These are phyloP conservation scores for Leavenworthia alabamica DNA, from an alignment of 345 rosid species.

Conservation along the genomic window DNA sequence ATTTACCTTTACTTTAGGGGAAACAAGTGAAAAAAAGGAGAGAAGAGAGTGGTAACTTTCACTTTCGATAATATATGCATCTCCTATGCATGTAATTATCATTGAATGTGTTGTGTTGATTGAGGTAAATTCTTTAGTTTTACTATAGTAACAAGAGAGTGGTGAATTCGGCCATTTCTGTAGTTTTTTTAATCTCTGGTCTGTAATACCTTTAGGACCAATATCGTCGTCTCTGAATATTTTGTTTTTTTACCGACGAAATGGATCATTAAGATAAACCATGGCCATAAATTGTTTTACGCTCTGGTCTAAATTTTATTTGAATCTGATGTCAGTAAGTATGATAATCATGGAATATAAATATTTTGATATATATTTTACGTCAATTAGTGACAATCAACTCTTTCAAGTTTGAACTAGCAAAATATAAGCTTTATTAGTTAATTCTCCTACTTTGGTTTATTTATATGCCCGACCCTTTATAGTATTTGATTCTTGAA, in stretches of 20 bases:
- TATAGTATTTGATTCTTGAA: background rate
- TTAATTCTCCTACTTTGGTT: background rate
- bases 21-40: conserved; percentile 38
- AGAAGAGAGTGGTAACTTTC: conserved; percentile 11
- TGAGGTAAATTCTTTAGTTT: conserved; percentile 17
- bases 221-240: background rate
- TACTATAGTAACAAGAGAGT: conserved; percentile 13
- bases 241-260: background rate
- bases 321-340: background rate
- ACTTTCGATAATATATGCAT: background rate
- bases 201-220: background rate
- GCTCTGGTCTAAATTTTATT: background rate
- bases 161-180: conserved; percentile 19
- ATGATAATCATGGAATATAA: too few relatives aligned
- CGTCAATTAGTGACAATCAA: too few relatives aligned
- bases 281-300: background rate
- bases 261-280: background rate
- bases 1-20: conserved; percentile 79
- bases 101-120: conserved; percentile 16
- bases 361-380: too few relatives aligned
- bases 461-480: background rate
- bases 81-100: conserved; percentile 31
- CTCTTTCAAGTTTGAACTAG: too few relatives aligned
- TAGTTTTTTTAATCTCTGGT: conserved; percentile 6
- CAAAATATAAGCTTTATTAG: too few relatives aligned